phyloP scores from a whole-genome alignment of 78 protist species.

The Dictyostelium citrinum region DNA sequence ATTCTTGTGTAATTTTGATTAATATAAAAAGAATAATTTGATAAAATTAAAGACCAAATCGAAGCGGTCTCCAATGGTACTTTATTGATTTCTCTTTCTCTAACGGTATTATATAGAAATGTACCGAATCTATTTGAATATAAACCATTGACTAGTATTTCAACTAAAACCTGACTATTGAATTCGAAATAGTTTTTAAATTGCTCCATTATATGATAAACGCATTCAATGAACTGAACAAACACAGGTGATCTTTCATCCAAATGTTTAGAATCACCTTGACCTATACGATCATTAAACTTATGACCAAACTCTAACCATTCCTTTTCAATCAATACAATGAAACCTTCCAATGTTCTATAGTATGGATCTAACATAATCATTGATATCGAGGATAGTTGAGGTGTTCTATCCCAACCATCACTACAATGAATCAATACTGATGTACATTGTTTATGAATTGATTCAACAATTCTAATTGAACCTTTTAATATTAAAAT shows the following conservation, averaged over 20 bases:
- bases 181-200: conserved; percentile 92
- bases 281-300: conserved; percentile 68
- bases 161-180: conserved; percentile 67
- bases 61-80: not conserved
- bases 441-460: conserved; percentile 9
- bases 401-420: conserved; percentile 95
- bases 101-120: conserved; percentile 65
- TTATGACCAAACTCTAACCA: conserved; percentile 93
- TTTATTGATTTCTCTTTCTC: conserved; percentile 53
- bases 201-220: conserved; percentile 82
- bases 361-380: conserved; percentile 90
- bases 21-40: not conserved
- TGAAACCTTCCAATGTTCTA: conserved; percentile 89
- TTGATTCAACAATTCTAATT: not conserved
- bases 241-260: conserved; percentile 90
- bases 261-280: not conserved
- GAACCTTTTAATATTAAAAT: conserved; percentile 23
- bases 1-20: not conserved
- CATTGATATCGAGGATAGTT: conserved; percentile 69
- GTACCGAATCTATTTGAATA: conserved; percentile 83
- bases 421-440: conserved; percentile 95
- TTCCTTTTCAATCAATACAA: conserved; percentile 89
- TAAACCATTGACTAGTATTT: not conserved
- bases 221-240: conserved; percentile 92
- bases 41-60: not conserved